Evolutionary conservation across 2,329 filamentous ascomycete species (phyloP), one percentile per base, ranked within the genome.

Genomic region (Apiospora malaysiana): DNA sequence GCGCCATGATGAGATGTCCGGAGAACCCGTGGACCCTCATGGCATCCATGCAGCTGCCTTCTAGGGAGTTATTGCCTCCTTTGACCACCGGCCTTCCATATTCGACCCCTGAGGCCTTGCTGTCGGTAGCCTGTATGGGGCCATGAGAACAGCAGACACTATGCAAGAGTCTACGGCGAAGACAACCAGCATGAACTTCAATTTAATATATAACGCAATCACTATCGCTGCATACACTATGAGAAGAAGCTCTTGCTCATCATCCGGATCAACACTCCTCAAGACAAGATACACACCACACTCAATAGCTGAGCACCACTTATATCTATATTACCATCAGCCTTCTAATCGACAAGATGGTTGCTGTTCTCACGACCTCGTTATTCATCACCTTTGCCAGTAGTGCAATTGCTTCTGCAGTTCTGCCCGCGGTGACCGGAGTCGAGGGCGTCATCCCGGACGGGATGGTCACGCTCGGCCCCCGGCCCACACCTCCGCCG

Each of bases 381-480:
- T 18, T 63, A 10, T 63, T 63, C 4, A 40, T 40, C 18, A 12
- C 56, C 56, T 40, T 63, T 18, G 18, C 56, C 18, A 40, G 27
- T 8, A 37, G 32, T 4, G 56, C 32, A 9, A 18, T 40, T n/a
- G 56, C 56, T n/a, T 21, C 56, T n/a, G 56, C 27, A 63, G 27
- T 63, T 21, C 32, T 40, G 56, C 56, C 56, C 32, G 56, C 56
- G 5, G 56, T 63, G 56, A 63, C 56, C 27, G 56, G 56, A 63
- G 32, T 63, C 32, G 56, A 63, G 32, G 56, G 56, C 6, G 32
- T 40, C 32, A 40, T 40, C 56, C 56, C 56, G 37, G 4, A 32
- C 8, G 56, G 56, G 27, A 10, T 63, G 27, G 56, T 63, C 18
- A 63, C 56, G 32, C 32, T 40, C 32, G 56, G 56, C 18, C 27